phyloP scores from a whole-genome alignment of 2,329 filamentous ascomycete species.

The Aspergillus novofumigatus region DNA sequence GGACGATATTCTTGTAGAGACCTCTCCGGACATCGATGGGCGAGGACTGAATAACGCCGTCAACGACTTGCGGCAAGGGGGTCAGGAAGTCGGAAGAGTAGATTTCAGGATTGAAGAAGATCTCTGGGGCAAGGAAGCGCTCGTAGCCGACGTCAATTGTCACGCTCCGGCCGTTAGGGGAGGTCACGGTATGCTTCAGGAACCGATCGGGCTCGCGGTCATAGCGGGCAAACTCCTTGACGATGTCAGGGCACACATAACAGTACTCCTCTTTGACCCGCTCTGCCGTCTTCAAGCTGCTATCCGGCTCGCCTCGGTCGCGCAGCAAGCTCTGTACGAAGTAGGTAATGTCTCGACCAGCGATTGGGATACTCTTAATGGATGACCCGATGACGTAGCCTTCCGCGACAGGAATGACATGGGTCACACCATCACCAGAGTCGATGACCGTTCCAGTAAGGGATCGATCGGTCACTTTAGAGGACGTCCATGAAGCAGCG shows the following conservation, averaged over 20 bases:
- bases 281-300: constrained; percentile 93
- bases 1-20: constrained; percentile 98
- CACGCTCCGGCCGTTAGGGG: constrained; percentile 79
- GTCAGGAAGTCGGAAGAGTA: constrained; percentile 99
- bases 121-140: constrained; percentile 94
- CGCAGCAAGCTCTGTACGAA: constrained; percentile 95
- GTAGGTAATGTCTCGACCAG: constrained; percentile 96
- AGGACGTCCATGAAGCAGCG: constrained; percentile 96
- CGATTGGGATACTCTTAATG: constrained; percentile 98
- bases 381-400: constrained; percentile 98
- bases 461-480: constrained; percentile 93
- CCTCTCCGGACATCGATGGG: constrained; percentile 96
- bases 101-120: constrained; percentile 99
- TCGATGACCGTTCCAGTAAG: constrained; percentile 97
- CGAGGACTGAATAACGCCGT: constrained; percentile 94
- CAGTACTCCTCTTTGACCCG: constrained; percentile 99
- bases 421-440: constrained; percentile 96
- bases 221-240: constrained; percentile 95
- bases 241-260: constrained; percentile 97
- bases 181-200: constrained; percentile 79
- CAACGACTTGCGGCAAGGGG: constrained; percentile 87
- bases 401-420: constrained; percentile 97
- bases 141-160: constrained; percentile 94
- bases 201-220: constrained; percentile 90
- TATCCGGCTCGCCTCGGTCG: constrained; percentile 94